Percentiles rank a stretch among this genome's conserved stretches.
Conservation (phyloP, 257 asterid genomes). For the Solanum bukasovii region DNA sequence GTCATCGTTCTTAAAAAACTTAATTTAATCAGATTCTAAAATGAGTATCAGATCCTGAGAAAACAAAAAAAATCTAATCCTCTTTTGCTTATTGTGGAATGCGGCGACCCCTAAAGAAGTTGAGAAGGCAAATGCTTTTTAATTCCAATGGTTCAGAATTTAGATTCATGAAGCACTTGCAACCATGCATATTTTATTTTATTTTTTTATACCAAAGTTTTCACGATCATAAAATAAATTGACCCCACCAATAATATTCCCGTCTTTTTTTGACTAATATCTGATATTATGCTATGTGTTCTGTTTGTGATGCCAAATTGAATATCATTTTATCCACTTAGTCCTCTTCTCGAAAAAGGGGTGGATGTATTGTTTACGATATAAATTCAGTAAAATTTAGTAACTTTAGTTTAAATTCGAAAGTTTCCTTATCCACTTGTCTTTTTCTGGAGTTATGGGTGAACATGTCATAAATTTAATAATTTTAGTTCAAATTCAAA, state of each 20-base stretch:
- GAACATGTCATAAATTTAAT: too few species aligned
- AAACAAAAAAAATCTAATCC: neutral
- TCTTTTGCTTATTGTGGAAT: neutral
- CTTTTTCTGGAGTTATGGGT: too few species aligned
- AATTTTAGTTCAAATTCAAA: neutral
- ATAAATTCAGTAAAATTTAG: neutral
- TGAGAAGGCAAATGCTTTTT: neutral
- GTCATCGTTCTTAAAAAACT: accelerated
- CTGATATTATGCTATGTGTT: neutral
- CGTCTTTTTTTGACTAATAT: neutral
- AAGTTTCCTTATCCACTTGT: neutral
- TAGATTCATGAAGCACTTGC: neutral
- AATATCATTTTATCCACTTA: neutral
- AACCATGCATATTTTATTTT: neutral
- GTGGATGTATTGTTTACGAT: neutral
- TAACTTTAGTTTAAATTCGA: neutral
- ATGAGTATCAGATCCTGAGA: neutral
- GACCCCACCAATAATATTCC: neutral
- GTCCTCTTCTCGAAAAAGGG: neutral
- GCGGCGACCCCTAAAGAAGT: neutral
- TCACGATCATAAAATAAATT: neutral
- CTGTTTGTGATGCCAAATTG: neutral
- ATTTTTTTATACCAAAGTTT: neutral
- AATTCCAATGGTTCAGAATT: neutral
- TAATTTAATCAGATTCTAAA: neutral